Conservation (phyloP, 768 basidiomycete genomes). For the Lactarius sp. region DNA sequence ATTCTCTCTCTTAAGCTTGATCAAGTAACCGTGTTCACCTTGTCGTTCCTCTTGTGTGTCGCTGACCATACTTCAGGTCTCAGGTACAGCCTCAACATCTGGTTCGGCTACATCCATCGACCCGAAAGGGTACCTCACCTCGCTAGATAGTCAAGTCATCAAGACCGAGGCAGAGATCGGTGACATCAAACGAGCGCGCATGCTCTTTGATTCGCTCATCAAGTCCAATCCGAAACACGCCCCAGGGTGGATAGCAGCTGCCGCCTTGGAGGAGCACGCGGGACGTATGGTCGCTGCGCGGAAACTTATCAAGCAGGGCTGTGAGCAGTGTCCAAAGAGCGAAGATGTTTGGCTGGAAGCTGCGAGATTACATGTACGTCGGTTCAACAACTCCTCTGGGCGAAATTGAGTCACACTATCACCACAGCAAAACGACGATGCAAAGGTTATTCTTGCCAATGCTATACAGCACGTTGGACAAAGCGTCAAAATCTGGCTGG, state of each 20-base stretch:
- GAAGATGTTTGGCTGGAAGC: conserved; percentile 99
- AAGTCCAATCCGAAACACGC: conserved; percentile 97
- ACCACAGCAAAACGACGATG: conserved; percentile 78
- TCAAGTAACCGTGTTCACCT: conserved; percentile 48
- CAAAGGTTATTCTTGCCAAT: conserved; percentile 89
- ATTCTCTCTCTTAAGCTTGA: conserved; percentile 91
- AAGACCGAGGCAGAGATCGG: conserved; percentile 97
- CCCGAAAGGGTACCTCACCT: conserved; percentile 97
- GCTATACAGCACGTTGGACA: conserved; percentile 93
- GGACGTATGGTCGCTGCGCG: conserved; percentile 94
- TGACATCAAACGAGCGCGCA: conserved; percentile 95
- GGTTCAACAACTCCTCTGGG: neutral
- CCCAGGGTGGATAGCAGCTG: conserved; percentile 90
- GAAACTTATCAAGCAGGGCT: conserved; percentile 89
- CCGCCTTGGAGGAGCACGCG: conserved; percentile 78
- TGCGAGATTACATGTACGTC: conserved; percentile 81
- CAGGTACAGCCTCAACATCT: conserved; percentile 62
- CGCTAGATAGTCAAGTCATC: conserved; percentile 82
- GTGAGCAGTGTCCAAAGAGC: conserved; percentile 91
- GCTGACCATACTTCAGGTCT: conserved; percentile 42
- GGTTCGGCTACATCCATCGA: conserved; percentile 87
- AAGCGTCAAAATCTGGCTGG: conserved; percentile 95
- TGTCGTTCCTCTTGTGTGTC: neutral
- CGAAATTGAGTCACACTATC: conserved; percentile 3
- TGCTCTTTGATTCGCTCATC: conserved; percentile 93